Base-by-base conservation (phyloP, 2,329 filamentous ascomycete genomes). In the Aureobasidium sp. region DNA sequence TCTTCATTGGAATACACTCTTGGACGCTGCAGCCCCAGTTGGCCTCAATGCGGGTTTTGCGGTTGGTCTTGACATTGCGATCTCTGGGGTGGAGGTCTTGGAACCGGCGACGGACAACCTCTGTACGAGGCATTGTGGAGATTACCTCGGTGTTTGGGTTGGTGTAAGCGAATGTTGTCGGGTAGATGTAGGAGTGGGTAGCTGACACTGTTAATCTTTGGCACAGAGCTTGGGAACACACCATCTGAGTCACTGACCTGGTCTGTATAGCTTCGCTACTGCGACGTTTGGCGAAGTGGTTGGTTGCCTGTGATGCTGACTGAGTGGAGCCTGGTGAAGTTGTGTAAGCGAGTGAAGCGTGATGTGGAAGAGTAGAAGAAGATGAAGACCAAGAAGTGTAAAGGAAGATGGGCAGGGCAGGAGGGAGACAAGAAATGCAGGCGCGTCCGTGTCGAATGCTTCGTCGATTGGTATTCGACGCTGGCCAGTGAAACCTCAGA, bases 1-100 rank as follows among this genome's bases (percentile, higher is more conserved):
- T 63, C 29, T 30, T 29, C 16, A 41, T 27, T 8, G 64, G 64
- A 25, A 65, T 59, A 34, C 59, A 63, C 5, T 55, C 54, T 29
- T 62, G 58, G 16, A 65, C 50, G 6, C 44, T 27, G 5, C 27
- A 36, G 5, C 49, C 41, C 64, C 64, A 65, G 47, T 65, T 65
- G 27, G 37, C 21, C 21, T 64, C 60, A 41, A 65, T 64, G 21
- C 62, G 61, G 13, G 42, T 37, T 52, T 53, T 65, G 54, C 63
- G 61, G 55, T 63, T 65, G 48, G 42, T 52, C 37, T 65, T 65
- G 59, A 58, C 50, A 21, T 54, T 54, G 37, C 59, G 44, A 37
- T 65, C 64, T 52, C 63, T 65, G 5, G 47, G 49, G 47, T 62
- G 60, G 9, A 63, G 62, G n/a, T 65, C 64, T 11, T 52, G 42